Evolutionary conservation across 2,329 filamentous ascomycete species (phyloP), one percentile per base, ranked within the genome.

Genomic region (Ophiostoma novo-ulmi): DNA sequence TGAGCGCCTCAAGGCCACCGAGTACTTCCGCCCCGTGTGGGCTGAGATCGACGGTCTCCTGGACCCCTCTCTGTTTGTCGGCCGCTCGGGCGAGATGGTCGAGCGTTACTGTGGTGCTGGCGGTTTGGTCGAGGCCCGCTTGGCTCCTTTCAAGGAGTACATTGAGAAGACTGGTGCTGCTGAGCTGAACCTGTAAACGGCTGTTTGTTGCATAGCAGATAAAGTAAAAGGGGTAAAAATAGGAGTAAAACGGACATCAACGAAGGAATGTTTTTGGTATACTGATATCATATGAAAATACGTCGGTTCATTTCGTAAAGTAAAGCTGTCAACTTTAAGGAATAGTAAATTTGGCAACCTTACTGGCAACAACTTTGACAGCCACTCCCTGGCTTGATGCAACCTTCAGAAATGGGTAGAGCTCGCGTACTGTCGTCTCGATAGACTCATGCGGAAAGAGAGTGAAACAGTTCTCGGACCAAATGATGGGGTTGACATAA

Each of bases 11-110:
- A 87, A 87, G 78, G 83, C 81, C 69, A 89, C 85, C 61, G 82
- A 87, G 63, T 97, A 91, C 83, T 97, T 97, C 82, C 83, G 85
- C 77, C 85, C 90, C 1, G 88, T 94, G 73, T 87, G 87, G 82
- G 83, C 77, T 67, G 89, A 94, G 73, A 81, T 75, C 17, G 74
- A 75, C 69, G 67, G 68, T 31, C 72, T 75, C 70, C 72, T 75
- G 20, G 71, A 75, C 63, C 70, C 75, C 14, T 66, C 69, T 7
- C 73, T 75, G 10, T 75, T 75, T 75, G 80, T 77, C 20, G 83
- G 83, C 55, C 82, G 84, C 67, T 81, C 80, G 48, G 77, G 74
- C 26, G 76, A 81, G 67, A 83, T 84, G 72, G 82, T 85, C 8
- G 81, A 85, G 68, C 70, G 70, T 61, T 73, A 72, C 69, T 73